Evolutionary conservation across 169 alveolate species (phyloP).

Genomic region (Plasmodium berghei): DNA sequence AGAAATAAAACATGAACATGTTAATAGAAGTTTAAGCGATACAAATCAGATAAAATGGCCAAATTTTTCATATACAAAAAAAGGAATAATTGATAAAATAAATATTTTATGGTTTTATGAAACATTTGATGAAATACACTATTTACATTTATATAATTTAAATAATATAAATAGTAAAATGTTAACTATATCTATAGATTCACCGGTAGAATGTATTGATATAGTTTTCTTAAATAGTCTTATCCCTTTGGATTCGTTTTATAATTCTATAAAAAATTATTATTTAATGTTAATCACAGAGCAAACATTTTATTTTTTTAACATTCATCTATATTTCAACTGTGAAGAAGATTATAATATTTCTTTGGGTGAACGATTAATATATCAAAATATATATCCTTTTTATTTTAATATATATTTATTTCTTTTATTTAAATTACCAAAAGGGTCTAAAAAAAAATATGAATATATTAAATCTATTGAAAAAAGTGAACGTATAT

Average conservation of each 20-base stretch:
- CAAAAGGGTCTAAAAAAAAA: constrained; percentile 9
- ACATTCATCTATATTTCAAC: constrained; percentile 64
- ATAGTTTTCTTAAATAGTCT: constrained; percentile 25
- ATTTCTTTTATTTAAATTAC: constrained; percentile 25
- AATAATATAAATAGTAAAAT: constrained; percentile 36
- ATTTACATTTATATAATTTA: constrained; percentile 51
- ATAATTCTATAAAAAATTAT: constrained; percentile 46
- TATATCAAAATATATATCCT: constrained; percentile 55
- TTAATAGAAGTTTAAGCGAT: background rate
- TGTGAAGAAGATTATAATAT: constrained; percentile 70
- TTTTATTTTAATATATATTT: constrained; percentile 69
- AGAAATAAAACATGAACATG: background rate
- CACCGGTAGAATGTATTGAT: constrained; percentile 55
- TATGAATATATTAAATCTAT: constrained; percentile 11
- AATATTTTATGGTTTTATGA: constrained; percentile 67
- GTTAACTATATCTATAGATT: constrained; percentile 34
- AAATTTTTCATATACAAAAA: constrained; percentile 19
- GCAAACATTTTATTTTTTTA: constrained; percentile 42
- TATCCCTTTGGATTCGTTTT: constrained; percentile 55
- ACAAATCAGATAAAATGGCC: too few species aligned
- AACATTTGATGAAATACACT: constrained; percentile 7
- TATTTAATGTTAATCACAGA: constrained; percentile 53
- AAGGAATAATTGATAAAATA: constrained; percentile 37
- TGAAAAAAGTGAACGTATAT: constrained; percentile 60
- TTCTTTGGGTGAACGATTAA: constrained; percentile 25